A percentile compares a stretch with the other conserved stretches of the same genome.
phyloP scores from a whole-genome alignment of 1,284 basidiomycete genomes.

The Butyriboletus appendiculatus region DNA sequence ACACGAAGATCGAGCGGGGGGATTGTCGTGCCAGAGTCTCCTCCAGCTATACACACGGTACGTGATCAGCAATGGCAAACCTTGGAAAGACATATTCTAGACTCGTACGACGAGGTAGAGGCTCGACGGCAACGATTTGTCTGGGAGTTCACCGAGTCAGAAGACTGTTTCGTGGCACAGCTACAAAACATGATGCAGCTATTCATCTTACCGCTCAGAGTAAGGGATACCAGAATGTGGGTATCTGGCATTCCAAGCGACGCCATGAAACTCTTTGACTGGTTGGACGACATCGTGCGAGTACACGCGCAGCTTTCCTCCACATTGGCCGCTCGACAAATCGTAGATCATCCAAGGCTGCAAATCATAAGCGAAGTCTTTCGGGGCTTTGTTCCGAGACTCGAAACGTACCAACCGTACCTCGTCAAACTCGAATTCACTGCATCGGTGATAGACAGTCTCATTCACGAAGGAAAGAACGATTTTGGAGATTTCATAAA shows the following conservation, averaged over 20 bases:
- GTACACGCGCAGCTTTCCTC: conserved; percentile 67
- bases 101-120: conserved; percentile 47
- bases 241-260: conserved; percentile 74
- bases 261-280: conserved; percentile 75
- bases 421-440: conserved; percentile 71
- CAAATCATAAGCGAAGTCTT: conserved; percentile 58
- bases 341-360: conserved; percentile 48
- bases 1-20: conserved; percentile 11
- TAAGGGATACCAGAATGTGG: conserved; percentile 68
- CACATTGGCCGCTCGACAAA: conserved; percentile 47
- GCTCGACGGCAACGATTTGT: conserved; percentile 68
- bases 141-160: conserved; percentile 66
- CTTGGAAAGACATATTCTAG: conserved; percentile 27
- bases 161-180: conserved; percentile 66
- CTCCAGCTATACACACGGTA: conserved; percentile 3
- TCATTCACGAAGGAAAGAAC: conserved; percentile 53
- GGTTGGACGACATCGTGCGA: conserved; percentile 81
- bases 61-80: conserved; percentile 24
- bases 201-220: conserved; percentile 76
- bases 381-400: conserved; percentile 56
- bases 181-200: conserved; percentile 63
- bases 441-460: conserved; percentile 52
- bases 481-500: conserved; percentile 86
- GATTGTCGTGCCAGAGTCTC: conserved; percentile 10
- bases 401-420: conserved; percentile 87